Base-by-base conservation (phyloP, 2,329 filamentous ascomycete species). In the Ascochyta koolunga region DNA sequence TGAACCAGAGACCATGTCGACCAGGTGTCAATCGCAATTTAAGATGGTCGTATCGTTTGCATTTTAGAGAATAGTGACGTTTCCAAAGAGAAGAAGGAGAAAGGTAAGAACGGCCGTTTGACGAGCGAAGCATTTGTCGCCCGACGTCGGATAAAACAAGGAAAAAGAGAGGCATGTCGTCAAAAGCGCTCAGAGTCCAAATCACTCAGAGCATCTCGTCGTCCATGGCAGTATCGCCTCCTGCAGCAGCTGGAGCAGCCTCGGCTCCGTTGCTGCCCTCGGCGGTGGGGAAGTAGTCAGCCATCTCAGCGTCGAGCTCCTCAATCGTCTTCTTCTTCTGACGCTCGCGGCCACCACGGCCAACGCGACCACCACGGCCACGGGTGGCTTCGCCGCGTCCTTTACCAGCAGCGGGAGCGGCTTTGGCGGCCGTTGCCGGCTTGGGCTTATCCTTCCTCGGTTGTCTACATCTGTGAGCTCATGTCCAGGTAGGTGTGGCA, bases 281-380 rank as follows among this genome's bases (percentile, higher is more conserved):
- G 42, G 71, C 78, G 25, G 74, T 73, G 47, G 82, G 86, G 73
- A 96, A 98, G 80, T 99, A 99, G 76, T 98, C 95, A 18, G 86
- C 88, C 95, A 99, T 99, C 76, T 99, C 95, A 4, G 91, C 92
- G 75, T 99, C 95, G 22, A 99, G 86, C 79, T 99, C 93, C 74
- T 96, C 93, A 1, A 89, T 87, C 0, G 92, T 96, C 90, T 98
- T 99, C 89, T 98, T 98, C 80, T 82, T 78, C 82, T 77, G 80
- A 59, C 80, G 83, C 66, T 78, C 77, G 60, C 78, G 79, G 38
- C 77, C 80, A 32, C 65, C 68, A 43, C 70, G 70, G 15, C 65
- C 71, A 16, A 21, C 42, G 59, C 78, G 80, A 81, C 78, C 80
- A 81, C 78, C 80, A 60, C 80, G 80, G 41, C 78, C 76, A 53